Base-by-base conservation (phyloP, 208 protist species). In the Naegleria fowleri region DNA sequence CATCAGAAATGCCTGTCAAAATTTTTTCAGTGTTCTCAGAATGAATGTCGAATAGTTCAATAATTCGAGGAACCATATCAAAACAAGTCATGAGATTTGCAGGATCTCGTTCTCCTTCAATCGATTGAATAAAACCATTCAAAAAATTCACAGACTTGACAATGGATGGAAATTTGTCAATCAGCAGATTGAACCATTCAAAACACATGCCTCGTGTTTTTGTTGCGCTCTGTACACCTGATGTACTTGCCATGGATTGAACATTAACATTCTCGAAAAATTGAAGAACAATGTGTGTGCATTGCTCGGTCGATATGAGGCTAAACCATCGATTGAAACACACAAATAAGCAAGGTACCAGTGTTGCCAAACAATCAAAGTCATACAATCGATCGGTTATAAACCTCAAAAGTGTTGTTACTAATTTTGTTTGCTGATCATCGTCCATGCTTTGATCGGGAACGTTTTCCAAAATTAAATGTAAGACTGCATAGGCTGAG, bases 31-130 rank as follows among this genome's bases (percentile, higher is more conserved):
- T 36, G 0, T 36, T 11, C n/a, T 79, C 67, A 36, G 16, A 36
- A 0, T 79, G 6, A 3, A 75, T 75, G 19, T 67, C 55, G 22
- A 67, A 67, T 40, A 89, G 9, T 75, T 7, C 33, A 67, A 29
- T 41, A 9, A 89, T 19, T 89, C 39, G 55, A 11, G 86, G 86
- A 89, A 89, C 39, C 29, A 89, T 19, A n/a, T 55, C 5, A 25
- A 89, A 89, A 41, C 39, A n/a, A 29, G 13, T 40, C 19, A 89
- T 38, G 38, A 89, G 39, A 89, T 55, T 89, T 0, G 19, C 13
- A 67, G 86, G 86, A 89, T 89, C 86, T 40, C 86, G 55, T 40
- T 89, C 86, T 40, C 86, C 86, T 1, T 89, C 86, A 5, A 89
- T 75, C 22, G 48, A 25, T 89, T 38, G 22, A 40, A 89, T 89